phyloP scores from a whole-genome alignment of 2,329 filamentous ascomycete species.

The Colletotrichum paranaense region DNA sequence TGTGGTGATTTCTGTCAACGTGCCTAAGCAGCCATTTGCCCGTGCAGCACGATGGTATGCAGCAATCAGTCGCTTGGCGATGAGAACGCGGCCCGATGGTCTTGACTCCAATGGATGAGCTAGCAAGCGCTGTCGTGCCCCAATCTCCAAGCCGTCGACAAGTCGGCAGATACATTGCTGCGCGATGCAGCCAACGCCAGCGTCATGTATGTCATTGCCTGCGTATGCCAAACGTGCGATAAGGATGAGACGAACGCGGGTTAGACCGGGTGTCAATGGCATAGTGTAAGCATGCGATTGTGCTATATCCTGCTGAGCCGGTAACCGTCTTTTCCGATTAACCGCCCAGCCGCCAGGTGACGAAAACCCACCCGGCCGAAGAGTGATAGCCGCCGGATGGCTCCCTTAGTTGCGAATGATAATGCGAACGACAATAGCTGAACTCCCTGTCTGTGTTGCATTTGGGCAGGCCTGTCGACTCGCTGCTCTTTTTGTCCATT shows the following conservation, averaged over 20 bases:
- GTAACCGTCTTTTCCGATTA: not conserved
- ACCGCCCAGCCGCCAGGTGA: not conserved
- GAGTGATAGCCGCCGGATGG: conserved; percentile 2
- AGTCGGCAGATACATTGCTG: not conserved
- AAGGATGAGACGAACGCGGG: conserved; percentile 23
- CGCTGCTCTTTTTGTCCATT: not conserved
- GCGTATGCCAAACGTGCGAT: not conserved
- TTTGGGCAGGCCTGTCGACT: conserved; percentile 1
- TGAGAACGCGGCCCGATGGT: not conserved
- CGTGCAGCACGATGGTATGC: not conserved
- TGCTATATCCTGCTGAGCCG: not conserved
- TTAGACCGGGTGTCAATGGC: not conserved
- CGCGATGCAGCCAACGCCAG: conserved; percentile 13
- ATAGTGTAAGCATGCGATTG: not conserved
- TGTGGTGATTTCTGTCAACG: conserved; percentile 21
- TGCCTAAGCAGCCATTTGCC: conserved; percentile 4
- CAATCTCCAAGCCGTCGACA: not conserved
- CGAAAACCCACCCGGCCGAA: not conserved
- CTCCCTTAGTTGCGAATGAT: conserved; percentile 11
- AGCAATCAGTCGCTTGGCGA: conserved; percentile 1
- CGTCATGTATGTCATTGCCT: conserved; percentile 35
- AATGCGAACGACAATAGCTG: not conserved
- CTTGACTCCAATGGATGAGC: not conserved
- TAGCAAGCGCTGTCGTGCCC: not conserved
- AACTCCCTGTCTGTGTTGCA: not conserved